Evolutionary conservation across 1,284 basidiomycete species (phyloP), one percentile per base, ranked within the genome.

Genomic region (Bondarzewia mesenterica): DNA sequence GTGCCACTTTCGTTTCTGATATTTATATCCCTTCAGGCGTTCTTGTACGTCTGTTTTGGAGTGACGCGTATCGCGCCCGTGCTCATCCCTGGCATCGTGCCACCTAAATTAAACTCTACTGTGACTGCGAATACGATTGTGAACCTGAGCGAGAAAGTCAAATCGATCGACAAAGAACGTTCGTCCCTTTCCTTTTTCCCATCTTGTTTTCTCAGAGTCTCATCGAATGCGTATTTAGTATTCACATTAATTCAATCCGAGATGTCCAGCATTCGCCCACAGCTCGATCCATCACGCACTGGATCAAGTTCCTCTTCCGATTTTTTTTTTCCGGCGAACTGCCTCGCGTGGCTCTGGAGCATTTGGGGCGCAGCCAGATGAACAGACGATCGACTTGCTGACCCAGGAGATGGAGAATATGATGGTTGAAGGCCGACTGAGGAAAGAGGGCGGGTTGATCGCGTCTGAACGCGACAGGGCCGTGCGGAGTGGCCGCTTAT

Each of bases 21-120:
- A 14, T 15, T 5, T 42, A 21, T 27, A 1, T 8, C 26, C 38
- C 10, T 14, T 29, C 18, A 87, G 54, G 58, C 88, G 22, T 90
- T 87, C 60, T 65, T 89, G 53, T 80, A 87, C 58, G 57, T 82
- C 46, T 84, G 78, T 32, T 72, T 90, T 37, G 87, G 85, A 0
- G 69, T 89, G 16, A 77, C 76, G 15, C 74, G 82, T 29, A 78
- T 92, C 3, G 71, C 74, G 0, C 85, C 86, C 0, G 73, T 79
- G 10, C 63, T 89, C 36, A 74, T 82, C 48, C 78, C 80, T 1
- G 54, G 56, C 4, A 52, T 47, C 7, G 36, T 36, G 14, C 38
- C 43, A 20, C 26, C 23, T 18, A 23, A 42, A 23, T 15, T n/a
- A 36, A 32, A 10, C 23, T 22, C 44, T 29, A 43, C 44, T 44